Evolutionary conservation across 2,329 filamentous ascomycete genomes (phyloP), one percentile per base, ranked within the genome.

Genomic region (Colletotrichum cordylinicola): DNA sequence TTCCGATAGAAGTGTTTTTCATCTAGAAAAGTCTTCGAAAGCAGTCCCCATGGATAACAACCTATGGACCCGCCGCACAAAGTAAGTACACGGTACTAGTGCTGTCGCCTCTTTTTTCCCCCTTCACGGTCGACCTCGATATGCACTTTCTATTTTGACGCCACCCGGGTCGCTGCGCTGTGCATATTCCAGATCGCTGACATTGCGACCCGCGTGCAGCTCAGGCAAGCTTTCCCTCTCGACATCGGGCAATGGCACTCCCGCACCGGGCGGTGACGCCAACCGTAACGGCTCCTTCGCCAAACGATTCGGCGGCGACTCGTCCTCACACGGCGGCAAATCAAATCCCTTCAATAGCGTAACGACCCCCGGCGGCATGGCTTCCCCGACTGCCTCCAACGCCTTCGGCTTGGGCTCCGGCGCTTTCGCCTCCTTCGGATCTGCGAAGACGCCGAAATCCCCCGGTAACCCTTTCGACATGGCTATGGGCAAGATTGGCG

Each of bases 361-460:
- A 79, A 92, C 94, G 65, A 93, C 94, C 76, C 91, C 94, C 77
- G 91, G 90, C 67, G 91, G 91, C 74, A 88, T 96, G 71, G 90
- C 93, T 43, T 96, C 95, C 12, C 95, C 96, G 16, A 95, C 94
- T 80, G 95, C 95, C 71, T 96, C 95, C 21, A 96, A 94, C 81
- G 96, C 96, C 74, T 99, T 99, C 86, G 96, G 96, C 67, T 89
- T 99, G 76, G 97, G 97, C 55, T 98, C 95, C 21, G 97, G 97
- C 80, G 97, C 97, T 71, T 99, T 99, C 84, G 96, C 96, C 52
- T 98, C 96, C n/a, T 98, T 98, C 84, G 96, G 96, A 29, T 91
- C 94, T 37, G 90, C 91, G 39, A 98, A 98, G 88, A 96, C 96
- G 3, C 95, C 96, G 68, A 98, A 98, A 88, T 93, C 94, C 62